Percentiles rank a stretch among this genome's conserved stretches.
Conservation (phyloP, 306 rosid species). For the Abrus precatorius region DNA sequence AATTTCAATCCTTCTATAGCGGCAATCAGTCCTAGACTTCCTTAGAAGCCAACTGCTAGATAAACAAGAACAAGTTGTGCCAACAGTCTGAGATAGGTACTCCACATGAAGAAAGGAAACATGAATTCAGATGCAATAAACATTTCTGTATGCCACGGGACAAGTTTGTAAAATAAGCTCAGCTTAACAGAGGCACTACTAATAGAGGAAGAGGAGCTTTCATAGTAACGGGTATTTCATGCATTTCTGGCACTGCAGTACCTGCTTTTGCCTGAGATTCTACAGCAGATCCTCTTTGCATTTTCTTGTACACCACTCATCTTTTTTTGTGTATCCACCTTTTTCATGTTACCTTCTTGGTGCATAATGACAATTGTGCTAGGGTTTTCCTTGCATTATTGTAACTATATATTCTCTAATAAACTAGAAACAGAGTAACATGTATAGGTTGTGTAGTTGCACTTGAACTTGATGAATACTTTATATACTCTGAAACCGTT, state of each 20-base stretch:
- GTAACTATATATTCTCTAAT: constrained; percentile 41
- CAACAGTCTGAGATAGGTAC: constrained; percentile 45
- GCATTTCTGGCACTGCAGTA: constrained; percentile 34
- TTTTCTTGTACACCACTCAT: constrained; percentile 21
- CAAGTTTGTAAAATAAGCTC: constrained; percentile 43
- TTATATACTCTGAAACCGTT: constrained; percentile 16
- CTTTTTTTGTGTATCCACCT: constrained; percentile 33
- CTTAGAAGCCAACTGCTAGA: constrained; percentile 70
- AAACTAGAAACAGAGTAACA: constrained; percentile 29
- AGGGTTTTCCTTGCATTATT: constrained; percentile 37
- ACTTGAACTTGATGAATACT: constrained; percentile 25
- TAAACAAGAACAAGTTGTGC: constrained; percentile 61
- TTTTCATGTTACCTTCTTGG: constrained; percentile 12
- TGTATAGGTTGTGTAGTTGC: constrained; percentile 25
- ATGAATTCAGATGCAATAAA: constrained; percentile 36
- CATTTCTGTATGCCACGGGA: constrained; percentile 36
- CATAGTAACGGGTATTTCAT: constrained; percentile 34
- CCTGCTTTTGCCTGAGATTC: constrained; percentile 34
- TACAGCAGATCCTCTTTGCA: constrained; percentile 30
- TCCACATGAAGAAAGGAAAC: constrained; percentile 32
- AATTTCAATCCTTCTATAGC: constrained; percentile 52
- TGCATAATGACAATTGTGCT: constrained; percentile 25
- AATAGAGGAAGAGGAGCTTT: constrained; percentile 43
- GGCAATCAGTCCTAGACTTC: constrained; percentile 79
- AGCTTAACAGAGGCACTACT: constrained; percentile 23